These are phyloP conservation scores for Colletotrichum noveboracense DNA, from an alignment of 2,329 filamentous ascomycete genomes.

Conservation along the genomic window DNA sequence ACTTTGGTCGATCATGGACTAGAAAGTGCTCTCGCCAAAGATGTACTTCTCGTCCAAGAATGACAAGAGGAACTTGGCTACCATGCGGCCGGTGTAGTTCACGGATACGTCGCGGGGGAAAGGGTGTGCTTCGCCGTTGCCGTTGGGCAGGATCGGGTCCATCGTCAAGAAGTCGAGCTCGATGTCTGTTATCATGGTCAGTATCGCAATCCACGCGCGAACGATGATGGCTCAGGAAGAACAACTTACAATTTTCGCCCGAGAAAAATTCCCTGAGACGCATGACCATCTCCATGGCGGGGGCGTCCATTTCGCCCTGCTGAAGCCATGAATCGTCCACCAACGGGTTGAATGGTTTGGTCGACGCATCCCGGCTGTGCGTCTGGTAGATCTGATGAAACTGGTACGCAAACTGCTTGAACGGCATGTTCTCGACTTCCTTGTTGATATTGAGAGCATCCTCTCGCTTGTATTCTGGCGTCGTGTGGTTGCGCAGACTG, in stretches of 20 bases:
- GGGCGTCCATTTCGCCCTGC: slow-evolving; percentile 50
- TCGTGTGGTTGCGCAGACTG: slow-evolving; percentile 41
- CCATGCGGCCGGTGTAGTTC: slow-evolving; percentile 58
- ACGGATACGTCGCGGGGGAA: slow-evolving; percentile 52
- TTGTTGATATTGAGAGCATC: slow-evolving; percentile 52
- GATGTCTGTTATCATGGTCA: slow-evolving; percentile 31
- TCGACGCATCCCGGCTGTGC: slow-evolving; percentile 52
- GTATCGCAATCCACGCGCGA: not conserved
- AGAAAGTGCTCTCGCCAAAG: slow-evolving; percentile 36
- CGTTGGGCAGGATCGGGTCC: slow-evolving; percentile 48
- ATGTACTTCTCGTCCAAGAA: slow-evolving; percentile 56
- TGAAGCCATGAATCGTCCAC: slow-evolving; percentile 47
- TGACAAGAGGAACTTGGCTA: slow-evolving; percentile 60
- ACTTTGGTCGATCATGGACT: not conserved
- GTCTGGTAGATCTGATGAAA: slow-evolving; percentile 67
- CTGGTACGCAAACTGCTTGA: slow-evolving; percentile 64
- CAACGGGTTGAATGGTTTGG: slow-evolving; percentile 62
- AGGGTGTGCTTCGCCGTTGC: slow-evolving; percentile 46
- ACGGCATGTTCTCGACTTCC: slow-evolving; percentile 63
- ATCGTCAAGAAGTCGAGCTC: slow-evolving; percentile 51
- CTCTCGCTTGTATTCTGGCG: slow-evolving; percentile 42
- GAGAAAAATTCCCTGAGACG: slow-evolving; percentile 50
- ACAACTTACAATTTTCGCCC: slow-evolving; percentile 47
- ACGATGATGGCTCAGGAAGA: not conserved
- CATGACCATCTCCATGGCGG: slow-evolving; percentile 50